Evolutionary conservation across 139 green algal genomes (phyloP).

Genomic region (Tetraselmis striata): DNA sequence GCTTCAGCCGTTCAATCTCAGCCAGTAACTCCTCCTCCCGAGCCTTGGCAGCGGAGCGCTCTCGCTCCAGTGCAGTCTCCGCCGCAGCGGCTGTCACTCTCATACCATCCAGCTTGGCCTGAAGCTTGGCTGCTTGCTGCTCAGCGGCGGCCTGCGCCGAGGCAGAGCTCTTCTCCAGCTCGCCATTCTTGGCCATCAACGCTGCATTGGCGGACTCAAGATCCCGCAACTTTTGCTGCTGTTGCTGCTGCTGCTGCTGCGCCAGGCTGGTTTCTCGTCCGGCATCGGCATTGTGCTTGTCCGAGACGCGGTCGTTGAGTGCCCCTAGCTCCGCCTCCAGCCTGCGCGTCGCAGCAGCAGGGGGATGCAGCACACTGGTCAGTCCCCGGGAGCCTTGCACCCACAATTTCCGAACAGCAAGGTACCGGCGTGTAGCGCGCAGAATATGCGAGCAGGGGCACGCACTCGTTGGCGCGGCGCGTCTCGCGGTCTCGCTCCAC

Average conservation of each 20-base stretch:
- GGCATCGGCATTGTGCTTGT: no score
- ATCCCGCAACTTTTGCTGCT: background rate
- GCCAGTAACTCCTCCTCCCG: background rate
- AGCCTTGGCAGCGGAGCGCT: background rate
- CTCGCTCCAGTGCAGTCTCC: background rate
- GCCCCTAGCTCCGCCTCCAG: background rate
- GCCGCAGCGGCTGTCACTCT: background rate
- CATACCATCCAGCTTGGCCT: no score
- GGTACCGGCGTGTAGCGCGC: no score
- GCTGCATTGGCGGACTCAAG: background rate
- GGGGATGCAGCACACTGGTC: no score
- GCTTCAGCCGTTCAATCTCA: background rate
- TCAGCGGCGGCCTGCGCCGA: no score
- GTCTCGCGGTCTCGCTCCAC: background rate
- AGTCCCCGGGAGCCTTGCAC: no score
- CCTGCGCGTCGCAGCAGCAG: background rate
- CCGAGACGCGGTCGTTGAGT: background rate
- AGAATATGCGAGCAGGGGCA: no score
- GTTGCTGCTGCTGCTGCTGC: background rate
- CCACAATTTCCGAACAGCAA: no score
- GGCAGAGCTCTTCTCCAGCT: no score
- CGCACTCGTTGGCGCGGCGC: background rate
- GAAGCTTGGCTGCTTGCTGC: no score
- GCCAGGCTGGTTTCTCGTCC: background rate
- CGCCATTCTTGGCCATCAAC: background rate